Conservation (phyloP, 2,329 filamentous ascomycete genomes). For the Didymella exigua region DNA sequence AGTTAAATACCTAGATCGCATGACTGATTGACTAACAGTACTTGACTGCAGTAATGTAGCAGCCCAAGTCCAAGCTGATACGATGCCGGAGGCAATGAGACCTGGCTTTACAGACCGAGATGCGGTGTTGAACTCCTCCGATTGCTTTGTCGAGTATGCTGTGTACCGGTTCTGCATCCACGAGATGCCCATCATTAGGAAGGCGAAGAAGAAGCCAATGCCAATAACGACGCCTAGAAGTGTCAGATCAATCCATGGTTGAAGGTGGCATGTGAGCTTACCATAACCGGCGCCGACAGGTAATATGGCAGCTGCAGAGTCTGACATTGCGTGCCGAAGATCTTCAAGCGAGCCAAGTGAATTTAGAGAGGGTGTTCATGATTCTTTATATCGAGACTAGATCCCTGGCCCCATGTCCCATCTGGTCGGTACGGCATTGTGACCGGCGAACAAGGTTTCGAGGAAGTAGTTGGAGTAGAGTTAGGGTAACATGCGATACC, state of each 20-base stretch:
- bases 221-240: slow-evolving; percentile 51
- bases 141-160: slow-evolving; percentile 49
- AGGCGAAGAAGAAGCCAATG: slow-evolving; percentile 51
- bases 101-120: slow-evolving; percentile 53
- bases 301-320: slow-evolving; percentile 9
- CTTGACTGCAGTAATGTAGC: slow-evolving; percentile 47
- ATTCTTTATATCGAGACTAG: neutral
- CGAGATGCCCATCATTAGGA: slow-evolving; percentile 43
- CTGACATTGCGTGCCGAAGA: neutral
- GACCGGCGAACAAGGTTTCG: neutral
- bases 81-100: slow-evolving; percentile 55
- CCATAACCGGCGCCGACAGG: slow-evolving; percentile 55
- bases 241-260: neutral
- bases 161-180: slow-evolving; percentile 48
- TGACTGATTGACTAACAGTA: slow-evolving; percentile 21
- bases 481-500: slow-evolving; percentile 8
- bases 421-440: neutral
- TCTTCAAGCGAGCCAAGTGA: too few relatives aligned
- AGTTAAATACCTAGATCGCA: neutral
- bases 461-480: neutral
- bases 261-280: slow-evolving; percentile 26
- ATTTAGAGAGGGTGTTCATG: neutral
- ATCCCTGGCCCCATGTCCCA: neutral
- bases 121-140: slow-evolving; percentile 58
- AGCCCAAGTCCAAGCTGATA: slow-evolving; percentile 58